phyloP scores from a whole-genome alignment of 192 early-diverging fungal species.

The Thamnidium elegans region DNA sequence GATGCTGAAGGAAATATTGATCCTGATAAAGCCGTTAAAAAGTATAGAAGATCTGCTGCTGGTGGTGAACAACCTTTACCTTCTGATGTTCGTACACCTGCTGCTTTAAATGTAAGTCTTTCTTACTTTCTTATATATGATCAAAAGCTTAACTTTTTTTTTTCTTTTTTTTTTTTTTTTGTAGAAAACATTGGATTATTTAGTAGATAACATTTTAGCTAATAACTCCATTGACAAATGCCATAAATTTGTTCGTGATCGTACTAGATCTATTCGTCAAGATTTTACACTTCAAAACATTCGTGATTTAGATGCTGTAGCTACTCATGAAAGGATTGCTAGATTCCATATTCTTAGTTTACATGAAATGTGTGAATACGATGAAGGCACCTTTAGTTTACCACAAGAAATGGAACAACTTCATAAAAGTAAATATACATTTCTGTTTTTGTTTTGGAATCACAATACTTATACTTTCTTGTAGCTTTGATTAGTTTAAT shows the following conservation, averaged over 20 bases:
- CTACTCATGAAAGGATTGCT: slow-evolving; percentile 78
- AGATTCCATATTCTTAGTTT: slow-evolving; percentile 81
- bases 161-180: too few species aligned
- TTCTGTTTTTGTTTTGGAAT: background rate
- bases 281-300: slow-evolving; percentile 88
- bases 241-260: slow-evolving; percentile 82
- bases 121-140: background rate
- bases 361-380: slow-evolving; percentile 66
- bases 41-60: slow-evolving; percentile 80
- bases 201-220: slow-evolving; percentile 54
- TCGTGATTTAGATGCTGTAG: slow-evolving; percentile 63
- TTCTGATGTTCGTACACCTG: slow-evolving; percentile 82
- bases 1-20: slow-evolving; percentile 43
- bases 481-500: slow-evolving; percentile 74
- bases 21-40: slow-evolving; percentile 69
- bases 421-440: slow-evolving; percentile 61
- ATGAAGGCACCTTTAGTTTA: slow-evolving; percentile 55
- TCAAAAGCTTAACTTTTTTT: background rate
- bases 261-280: slow-evolving; percentile 79
- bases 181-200: slow-evolving; percentile 61
- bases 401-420: slow-evolving; percentile 90
- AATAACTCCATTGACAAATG: slow-evolving; percentile 59
- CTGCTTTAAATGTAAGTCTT: slow-evolving; percentile 58
- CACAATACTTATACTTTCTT: background rate
- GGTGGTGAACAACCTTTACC: slow-evolving; percentile 84